Percentiles rank a stretch among this genome's conserved stretches.
Conservation (phyloP, 306 rosid species). For the Trifolium dubium region DNA sequence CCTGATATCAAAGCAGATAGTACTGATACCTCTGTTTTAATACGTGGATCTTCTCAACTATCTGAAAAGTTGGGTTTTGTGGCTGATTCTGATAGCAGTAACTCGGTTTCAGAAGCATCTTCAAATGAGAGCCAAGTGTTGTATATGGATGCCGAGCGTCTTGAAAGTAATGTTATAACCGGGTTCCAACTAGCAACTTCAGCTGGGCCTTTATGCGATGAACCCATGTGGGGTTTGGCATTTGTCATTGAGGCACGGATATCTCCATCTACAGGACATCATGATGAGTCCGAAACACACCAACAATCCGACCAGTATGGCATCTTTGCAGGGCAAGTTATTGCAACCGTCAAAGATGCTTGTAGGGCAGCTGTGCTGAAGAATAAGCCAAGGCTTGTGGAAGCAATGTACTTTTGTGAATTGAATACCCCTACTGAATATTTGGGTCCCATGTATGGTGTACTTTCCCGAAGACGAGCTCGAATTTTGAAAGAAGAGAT, state of each 20-base stretch:
- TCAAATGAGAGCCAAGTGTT: conserved; percentile 48
- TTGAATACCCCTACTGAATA: conserved; percentile 74
- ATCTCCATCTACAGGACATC: conserved; percentile 52
- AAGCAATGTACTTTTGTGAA: conserved; percentile 95
- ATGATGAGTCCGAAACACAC: conserved; percentile 59
- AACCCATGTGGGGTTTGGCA: conserved; percentile 92
- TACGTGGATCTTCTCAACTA: conserved; percentile 55
- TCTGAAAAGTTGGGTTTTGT: conserved; percentile 70
- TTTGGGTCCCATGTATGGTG: conserved; percentile 89
- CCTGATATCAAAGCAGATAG: conserved; percentile 62
- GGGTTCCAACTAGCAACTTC: conserved; percentile 88
- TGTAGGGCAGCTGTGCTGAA: conserved; percentile 84
- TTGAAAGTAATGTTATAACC: conserved; percentile 73
- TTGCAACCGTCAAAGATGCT: conserved; percentile 85
- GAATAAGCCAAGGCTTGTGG: conserved; percentile 82
- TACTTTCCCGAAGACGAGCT: conserved; percentile 84
- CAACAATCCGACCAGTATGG: conserved; percentile 75
- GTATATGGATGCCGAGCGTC: conserved; percentile 65
- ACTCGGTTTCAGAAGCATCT: conserved; percentile 45
- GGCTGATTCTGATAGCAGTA: conserved; percentile 42
- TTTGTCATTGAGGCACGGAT: conserved; percentile 78
- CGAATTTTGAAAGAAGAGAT: conserved; percentile 82
- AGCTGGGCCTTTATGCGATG: conserved; percentile 95
- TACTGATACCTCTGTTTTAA: conserved; percentile 54
- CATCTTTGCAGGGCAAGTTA: conserved; percentile 78